Evolutionary conservation across 257 asterid species (phyloP), one percentile per base, ranked within the genome.

Genomic region (Rauvolfia tetraphylla): DNA sequence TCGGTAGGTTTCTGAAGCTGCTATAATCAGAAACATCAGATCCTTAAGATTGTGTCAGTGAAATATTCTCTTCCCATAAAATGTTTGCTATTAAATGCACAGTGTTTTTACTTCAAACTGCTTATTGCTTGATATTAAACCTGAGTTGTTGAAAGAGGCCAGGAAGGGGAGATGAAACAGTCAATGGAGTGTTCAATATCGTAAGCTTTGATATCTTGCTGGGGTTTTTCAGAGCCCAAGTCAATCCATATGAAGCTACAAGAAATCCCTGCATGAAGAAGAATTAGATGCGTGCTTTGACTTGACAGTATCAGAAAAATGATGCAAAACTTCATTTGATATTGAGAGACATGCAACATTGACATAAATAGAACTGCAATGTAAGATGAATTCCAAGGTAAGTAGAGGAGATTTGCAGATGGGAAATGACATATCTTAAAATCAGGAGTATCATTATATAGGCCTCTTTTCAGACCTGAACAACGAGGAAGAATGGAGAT

Each of bases 201-300:
- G 85, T 95, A 83, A 95, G 92, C 86, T 92, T 95, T 62, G 88
- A 87, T 77, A 95, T 79, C 85, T 69, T 92, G 88, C 86, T 87
- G 68, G 87, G 90, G 71, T 88, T 95, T 82, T 91, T 92, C 88
- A 95, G 79, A 72, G 96, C 93, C 99, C 99, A 95, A 33, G 99
- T 92, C 83, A 95, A 79, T 72, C 99, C 99, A 76, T 95, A 95
- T 29, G 99, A 95, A 78, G 98, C 99, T 81, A 95, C 98, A 56
- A 95, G 85, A 83, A 92, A 92, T 78, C 98, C 98, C 98, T 95
- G 80, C 80, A 84, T 67, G 74, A 81, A 80, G 70, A 59, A 76
- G 39, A 38, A 73, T 29, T 29, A 41, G 6, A 67, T 11, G 27
- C 38, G 44, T 53, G 31, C 42, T 68, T 70, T 39, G 53, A 54